Conservation (phyloP, 2,329 filamentous ascomycete species). For the Pseudogymnoascus sp. region DNA sequence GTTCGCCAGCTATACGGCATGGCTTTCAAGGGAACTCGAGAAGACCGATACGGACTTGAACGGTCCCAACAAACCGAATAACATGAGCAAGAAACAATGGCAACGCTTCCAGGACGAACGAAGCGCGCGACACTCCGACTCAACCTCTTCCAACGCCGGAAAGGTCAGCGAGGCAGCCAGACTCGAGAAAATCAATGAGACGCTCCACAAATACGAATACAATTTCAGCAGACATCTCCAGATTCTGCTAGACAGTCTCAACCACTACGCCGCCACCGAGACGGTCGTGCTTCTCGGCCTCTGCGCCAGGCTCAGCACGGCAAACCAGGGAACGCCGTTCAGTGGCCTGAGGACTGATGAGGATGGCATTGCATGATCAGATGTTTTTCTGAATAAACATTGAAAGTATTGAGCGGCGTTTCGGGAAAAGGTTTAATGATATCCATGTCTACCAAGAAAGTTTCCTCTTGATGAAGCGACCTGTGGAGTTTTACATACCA, state of each 20-base stretch:
- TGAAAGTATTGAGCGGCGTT: constrained; percentile 5
- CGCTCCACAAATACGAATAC: constrained; percentile 83
- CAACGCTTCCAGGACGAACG: constrained; percentile 47
- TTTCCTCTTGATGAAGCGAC: constrained; percentile 4
- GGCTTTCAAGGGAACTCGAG: constrained; percentile 76
- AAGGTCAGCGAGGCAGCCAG: constrained; percentile 19
- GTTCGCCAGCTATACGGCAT: constrained; percentile 85
- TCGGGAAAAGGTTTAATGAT: constrained; percentile 4
- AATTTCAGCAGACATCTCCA: constrained; percentile 90
- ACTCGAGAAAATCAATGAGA: constrained; percentile 60
- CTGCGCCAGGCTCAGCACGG: constrained; percentile 74
- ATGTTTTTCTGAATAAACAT: background rate
- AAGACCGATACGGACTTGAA: constrained; percentile 75
- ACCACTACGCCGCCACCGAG: constrained; percentile 95
- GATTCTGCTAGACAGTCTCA: constrained; percentile 88
- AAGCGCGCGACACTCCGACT: constrained; percentile 34
- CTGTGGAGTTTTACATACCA: background rate
- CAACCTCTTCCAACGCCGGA: constrained; percentile 17
- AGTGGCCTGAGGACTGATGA: constrained; percentile 55
- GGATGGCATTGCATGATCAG: constrained; percentile 31
- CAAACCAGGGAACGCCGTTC: constrained; percentile 68
- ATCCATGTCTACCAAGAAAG: constrained; percentile 10
- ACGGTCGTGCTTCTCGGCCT: constrained; percentile 89
- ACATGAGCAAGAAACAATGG: constrained; percentile 58
- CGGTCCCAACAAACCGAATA: constrained; percentile 47